phyloP scores from a whole-genome alignment of 768 basidiomycete species.

The Kwoniella bestiolae region DNA sequence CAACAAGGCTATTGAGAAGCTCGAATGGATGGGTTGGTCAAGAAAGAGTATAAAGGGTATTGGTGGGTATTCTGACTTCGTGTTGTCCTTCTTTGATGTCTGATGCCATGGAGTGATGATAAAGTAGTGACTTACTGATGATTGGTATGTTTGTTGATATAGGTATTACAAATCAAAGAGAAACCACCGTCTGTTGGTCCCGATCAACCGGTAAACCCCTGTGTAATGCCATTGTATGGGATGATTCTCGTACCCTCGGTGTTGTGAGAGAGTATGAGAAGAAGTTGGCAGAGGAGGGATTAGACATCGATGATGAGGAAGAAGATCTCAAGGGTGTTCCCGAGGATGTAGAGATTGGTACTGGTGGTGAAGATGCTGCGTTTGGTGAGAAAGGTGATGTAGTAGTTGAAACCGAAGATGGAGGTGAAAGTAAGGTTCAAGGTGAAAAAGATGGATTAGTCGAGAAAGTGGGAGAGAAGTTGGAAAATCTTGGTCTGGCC shows the following conservation, averaged over 20 bases:
- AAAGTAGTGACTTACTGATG: too few species aligned
- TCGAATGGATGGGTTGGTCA: slow-evolving; percentile 77
- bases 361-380: slow-evolving; percentile 43
- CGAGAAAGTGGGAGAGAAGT: slow-evolving; percentile 29
- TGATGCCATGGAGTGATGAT: too few species aligned
- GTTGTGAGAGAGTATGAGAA: slow-evolving; percentile 79
- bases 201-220: slow-evolving; percentile 84
- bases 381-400: slow-evolving; percentile 46
- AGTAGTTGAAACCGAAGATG: slow-evolving; percentile 11
- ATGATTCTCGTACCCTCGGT: slow-evolving; percentile 87
- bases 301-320: slow-evolving; percentile 73
- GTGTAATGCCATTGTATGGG: slow-evolving; percentile 82
- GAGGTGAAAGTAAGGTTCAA: slow-evolving; percentile 7
- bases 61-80: slow-evolving; percentile 64
- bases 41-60: slow-evolving; percentile 86
- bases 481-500: slow-evolving; percentile 43
- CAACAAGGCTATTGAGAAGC: slow-evolving; percentile 67
- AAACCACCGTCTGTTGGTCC: slow-evolving; percentile 94
- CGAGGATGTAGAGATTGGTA: slow-evolving; percentile 53
- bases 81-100: slow-evolving; percentile 9
- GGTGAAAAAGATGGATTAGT: slow-evolving; percentile 19
- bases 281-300: slow-evolving; percentile 71
- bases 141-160: slow-evolving; percentile 55
- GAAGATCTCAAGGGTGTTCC: slow-evolving; percentile 61
- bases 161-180: slow-evolving; percentile 94